A percentile compares a stretch with the other conserved stretches of the same genome.
These are phyloP conservation scores for Neoboletus brunneissimus DNA, from an alignment of 768 basidiomycete genomes.

Conservation along the genomic window DNA sequence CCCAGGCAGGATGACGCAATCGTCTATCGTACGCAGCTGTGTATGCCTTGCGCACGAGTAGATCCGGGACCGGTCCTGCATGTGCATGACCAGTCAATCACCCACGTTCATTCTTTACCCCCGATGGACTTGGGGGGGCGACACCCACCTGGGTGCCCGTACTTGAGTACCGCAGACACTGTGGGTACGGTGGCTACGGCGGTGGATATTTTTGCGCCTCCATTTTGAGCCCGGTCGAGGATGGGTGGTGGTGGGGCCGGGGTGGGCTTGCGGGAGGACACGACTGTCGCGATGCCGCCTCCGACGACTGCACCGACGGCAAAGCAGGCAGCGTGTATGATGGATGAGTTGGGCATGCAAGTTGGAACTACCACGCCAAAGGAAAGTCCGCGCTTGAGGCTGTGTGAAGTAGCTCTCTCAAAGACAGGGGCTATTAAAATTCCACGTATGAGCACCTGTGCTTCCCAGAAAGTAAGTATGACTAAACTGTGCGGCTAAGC, in stretches of 20 bases:
- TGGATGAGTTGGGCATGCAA: constrained; percentile 44
- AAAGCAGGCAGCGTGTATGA: constrained; percentile 70
- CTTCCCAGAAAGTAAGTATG: too few relatives aligned
- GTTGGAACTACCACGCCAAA: too few relatives aligned
- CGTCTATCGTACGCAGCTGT: constrained; percentile 89
- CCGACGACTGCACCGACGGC: constrained; percentile 81
- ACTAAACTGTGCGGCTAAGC: too few relatives aligned
- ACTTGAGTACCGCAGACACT: constrained; percentile 50
- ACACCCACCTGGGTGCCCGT: constrained; percentile 23
- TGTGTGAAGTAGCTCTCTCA: too few relatives aligned
- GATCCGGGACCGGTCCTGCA: constrained; percentile 79
- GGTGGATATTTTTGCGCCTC: constrained; percentile 42
- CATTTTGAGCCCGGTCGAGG: constrained; percentile 45
- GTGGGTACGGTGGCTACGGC: constrained; percentile 20
- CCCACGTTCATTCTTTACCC: background rate
- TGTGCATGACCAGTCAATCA: constrained; percentile 7
- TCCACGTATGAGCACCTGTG: too few relatives aligned
- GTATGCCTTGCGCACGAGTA: constrained; percentile 78
- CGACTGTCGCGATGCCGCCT: constrained; percentile 61
- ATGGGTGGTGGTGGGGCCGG: constrained; percentile 30
- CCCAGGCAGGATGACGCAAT: constrained; percentile 92
- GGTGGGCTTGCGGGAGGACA: constrained; percentile 36
- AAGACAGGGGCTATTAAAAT: too few relatives aligned
- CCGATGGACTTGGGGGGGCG: background rate
- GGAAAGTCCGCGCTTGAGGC: background rate